Base-by-base conservation (phyloP, 1,284 basidiomycete species). In the Xerocomus minutiporus region DNA sequence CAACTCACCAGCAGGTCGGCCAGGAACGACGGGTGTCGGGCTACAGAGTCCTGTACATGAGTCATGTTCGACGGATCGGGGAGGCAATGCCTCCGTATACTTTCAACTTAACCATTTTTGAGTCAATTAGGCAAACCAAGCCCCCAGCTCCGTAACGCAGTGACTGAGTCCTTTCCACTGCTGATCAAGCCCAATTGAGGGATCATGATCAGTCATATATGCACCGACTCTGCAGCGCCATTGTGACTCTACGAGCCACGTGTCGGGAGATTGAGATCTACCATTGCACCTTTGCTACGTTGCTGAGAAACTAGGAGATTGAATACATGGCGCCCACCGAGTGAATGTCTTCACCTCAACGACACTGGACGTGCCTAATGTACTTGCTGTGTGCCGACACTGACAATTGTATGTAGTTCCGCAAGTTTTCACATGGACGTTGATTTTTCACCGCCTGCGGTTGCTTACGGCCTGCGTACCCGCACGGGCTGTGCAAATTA, bases 391-490 rank as follows among this genome's bases (percentile, higher is more conserved):
- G 51, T 32, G 8, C 53, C 44, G 31, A 54, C 41, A 39, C 63
- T 35, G 50, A 52, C 39, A 54, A 51, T 52, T 58, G 38, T 43
- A 48, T 39, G 46, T 54, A 48, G 61, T 51, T 58, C 48, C 59
- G 52, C 46, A 39, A 26, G n/a, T 47, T 61, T 46, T 57, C 63
- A 35, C 61, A 63, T 53, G 56, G 52, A 34, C 28, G 48, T 40
- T 38, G 64, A 59, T 61, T 20, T 55, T 58, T 59, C 66, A 66
- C 59, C 51, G 66, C 61, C 63, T 23, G 25, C 46, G 52, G 50
- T 50, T 26, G 53, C 53, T 17, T 51, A 51, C 62, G 66, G 62
- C 51, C 58, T 52, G 15, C 36, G 54, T 60, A 49, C 38, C 60
- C 61, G 58, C 34, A 15, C 25, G 48, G 32, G 62, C 63, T 64